Percentiles rank a stretch among this genome's conserved stretches.
These are phyloP conservation scores for Recurvomyces mirabilis DNA, from an alignment of 495 filamentous ascomycete species.

Conservation along the genomic window DNA sequence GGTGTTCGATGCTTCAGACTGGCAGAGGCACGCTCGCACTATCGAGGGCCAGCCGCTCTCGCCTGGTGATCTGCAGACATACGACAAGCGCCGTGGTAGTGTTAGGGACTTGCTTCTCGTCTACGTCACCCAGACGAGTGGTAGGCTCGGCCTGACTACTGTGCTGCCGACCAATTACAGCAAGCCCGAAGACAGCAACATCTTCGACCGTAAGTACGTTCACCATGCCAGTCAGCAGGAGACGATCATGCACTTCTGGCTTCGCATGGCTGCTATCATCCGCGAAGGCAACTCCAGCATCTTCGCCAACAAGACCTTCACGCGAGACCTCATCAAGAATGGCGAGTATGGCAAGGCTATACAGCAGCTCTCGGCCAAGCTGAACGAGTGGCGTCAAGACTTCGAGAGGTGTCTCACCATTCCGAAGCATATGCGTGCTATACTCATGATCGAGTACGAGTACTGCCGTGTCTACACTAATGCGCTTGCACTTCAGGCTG, in stretches of 20 bases:
- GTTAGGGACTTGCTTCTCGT: slow-evolving; percentile 78
- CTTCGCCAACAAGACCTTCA: slow-evolving; percentile 73
- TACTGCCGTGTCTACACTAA: slow-evolving; percentile 64
- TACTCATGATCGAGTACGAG: slow-evolving; percentile 61
- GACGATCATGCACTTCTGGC: slow-evolving; percentile 83
- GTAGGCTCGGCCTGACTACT: slow-evolving; percentile 83
- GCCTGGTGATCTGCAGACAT: slow-evolving; percentile 50
- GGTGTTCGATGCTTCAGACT: slow-evolving; percentile 75
- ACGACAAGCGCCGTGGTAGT: slow-evolving; percentile 65
- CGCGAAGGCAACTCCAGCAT: slow-evolving; percentile 72
- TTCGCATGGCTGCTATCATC: slow-evolving; percentile 80
- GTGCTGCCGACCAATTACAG: slow-evolving; percentile 57
- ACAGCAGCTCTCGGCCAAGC: slow-evolving; percentile 65
- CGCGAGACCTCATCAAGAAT: slow-evolving; percentile 72
- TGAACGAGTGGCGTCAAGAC: slow-evolving; percentile 61
- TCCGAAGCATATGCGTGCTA: slow-evolving; percentile 64
- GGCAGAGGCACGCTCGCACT: slow-evolving; percentile 46
- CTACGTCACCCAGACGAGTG: slow-evolving; percentile 82
- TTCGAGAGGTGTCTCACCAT: slow-evolving; percentile 12
- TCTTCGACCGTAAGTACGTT: slow-evolving; percentile 12
- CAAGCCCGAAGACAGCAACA: slow-evolving; percentile 18
- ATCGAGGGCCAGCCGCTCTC: slow-evolving; percentile 25
- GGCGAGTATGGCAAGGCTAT: slow-evolving; percentile 70
- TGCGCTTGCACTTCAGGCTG: slow-evolving; percentile 83
- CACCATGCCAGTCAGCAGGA: slow-evolving; percentile 41